Evolutionary conservation across 805 yeast genomes (phyloP).

Genomic region (Hanseniaspora lachancei): DNA sequence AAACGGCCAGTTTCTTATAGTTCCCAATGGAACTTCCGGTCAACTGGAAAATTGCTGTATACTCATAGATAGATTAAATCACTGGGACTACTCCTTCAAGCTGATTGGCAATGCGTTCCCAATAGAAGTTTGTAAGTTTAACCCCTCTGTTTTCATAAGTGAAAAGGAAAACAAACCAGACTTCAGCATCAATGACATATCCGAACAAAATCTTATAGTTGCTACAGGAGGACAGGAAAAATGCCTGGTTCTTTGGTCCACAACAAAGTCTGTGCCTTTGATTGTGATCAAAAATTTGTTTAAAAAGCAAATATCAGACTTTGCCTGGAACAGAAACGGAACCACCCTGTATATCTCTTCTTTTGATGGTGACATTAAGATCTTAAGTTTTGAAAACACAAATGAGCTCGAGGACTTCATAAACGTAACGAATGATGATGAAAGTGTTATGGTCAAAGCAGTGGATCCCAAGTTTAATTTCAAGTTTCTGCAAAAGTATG

Average conservation of each 20-base stretch:
- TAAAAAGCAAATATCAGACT: conserved; percentile 10
- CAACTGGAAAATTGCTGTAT: conserved; percentile 52
- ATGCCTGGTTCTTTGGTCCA: conserved; percentile 36
- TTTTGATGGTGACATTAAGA: conserved; percentile 7
- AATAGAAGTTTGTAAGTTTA: conserved; percentile 65
- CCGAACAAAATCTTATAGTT: conserved; percentile 1
- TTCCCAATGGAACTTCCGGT: conserved; percentile 75
- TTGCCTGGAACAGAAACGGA: conserved; percentile 2
- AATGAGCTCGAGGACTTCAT: neutral
- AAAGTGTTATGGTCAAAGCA: neutral
- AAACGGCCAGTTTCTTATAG: conserved; percentile 76
- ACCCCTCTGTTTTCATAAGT: conserved; percentile 49
- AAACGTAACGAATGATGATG: conserved; percentile 2
- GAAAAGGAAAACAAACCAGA: conserved; percentile 9
- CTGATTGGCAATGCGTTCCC: conserved; percentile 77
- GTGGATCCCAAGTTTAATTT: neutral
- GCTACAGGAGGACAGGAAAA: conserved; percentile 16
- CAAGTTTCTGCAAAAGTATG: conserved; percentile 5
- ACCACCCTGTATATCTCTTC: conserved; percentile 1
- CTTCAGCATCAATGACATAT: neutral
- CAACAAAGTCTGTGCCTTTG: conserved; percentile 41
- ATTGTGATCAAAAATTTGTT: conserved; percentile 63
- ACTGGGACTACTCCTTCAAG: conserved; percentile 63
- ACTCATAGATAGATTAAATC: conserved; percentile 61
- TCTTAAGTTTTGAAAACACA: neutral